These are phyloP conservation scores for Arbutus unedo DNA, from an alignment of 148 eudicot genomes.

Conservation along the genomic window DNA sequence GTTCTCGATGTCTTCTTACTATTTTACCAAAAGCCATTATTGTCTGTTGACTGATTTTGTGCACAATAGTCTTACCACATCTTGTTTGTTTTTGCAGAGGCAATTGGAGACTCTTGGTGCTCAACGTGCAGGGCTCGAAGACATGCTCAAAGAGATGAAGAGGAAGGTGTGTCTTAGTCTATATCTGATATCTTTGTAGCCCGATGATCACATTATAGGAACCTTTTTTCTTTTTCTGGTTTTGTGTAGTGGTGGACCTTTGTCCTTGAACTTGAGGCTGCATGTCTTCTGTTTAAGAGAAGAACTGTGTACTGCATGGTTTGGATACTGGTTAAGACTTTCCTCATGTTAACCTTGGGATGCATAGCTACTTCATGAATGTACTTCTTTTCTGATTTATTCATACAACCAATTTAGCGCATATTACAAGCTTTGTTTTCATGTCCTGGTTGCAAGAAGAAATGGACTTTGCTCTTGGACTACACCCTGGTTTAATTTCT, in stretches of 20 bases:
- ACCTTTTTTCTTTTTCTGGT: not conserved
- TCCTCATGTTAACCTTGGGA: not conserved
- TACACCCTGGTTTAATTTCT: not conserved
- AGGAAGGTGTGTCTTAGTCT: slow-evolving; percentile 56
- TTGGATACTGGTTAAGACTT: not conserved
- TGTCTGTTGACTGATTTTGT: not conserved
- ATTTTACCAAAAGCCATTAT: not conserved
- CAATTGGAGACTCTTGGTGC: slow-evolving; percentile 93
- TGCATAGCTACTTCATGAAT: not conserved
- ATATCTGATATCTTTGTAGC: not conserved
- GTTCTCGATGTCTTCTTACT: not conserved
- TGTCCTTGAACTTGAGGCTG: not conserved
- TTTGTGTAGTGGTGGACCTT: not conserved
- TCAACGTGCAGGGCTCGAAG: slow-evolving; percentile 95
- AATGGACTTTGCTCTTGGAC: slow-evolving; percentile 5
- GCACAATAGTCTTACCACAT: not conserved
- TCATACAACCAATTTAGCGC: not conserved
- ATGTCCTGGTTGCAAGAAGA: slow-evolving; percentile 4
- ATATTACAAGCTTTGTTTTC: not conserved
- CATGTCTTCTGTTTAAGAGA: not conserved
- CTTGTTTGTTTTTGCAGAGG: slow-evolving; percentile 52
- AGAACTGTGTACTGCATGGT: not conserved
- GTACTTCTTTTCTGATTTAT: not conserved
- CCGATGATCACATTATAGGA: not conserved
- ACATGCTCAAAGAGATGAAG: slow-evolving; percentile 99